Conservation (phyloP, 306 rosid species). For the Calophaca sinica region DNA sequence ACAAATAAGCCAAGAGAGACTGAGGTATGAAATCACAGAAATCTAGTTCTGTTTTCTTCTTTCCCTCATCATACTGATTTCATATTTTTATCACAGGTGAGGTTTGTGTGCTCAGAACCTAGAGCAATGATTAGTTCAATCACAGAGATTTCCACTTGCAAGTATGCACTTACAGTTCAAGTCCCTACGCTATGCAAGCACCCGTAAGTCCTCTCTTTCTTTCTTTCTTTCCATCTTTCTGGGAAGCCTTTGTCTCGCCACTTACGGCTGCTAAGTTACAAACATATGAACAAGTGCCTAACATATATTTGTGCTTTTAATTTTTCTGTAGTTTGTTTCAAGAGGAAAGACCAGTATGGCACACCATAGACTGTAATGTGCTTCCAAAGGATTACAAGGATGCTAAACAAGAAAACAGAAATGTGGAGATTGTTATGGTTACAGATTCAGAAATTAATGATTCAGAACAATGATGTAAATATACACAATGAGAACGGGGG, state of each 20-base stretch:
- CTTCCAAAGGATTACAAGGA: slow-evolving; percentile 72
- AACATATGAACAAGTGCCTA: neutral
- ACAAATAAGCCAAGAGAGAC: slow-evolving; percentile 90
- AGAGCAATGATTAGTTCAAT: slow-evolving; percentile 84
- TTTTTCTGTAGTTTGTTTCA: slow-evolving; percentile 74
- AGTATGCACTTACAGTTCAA: slow-evolving; percentile 89
- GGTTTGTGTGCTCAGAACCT: slow-evolving; percentile 94
- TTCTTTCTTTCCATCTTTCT: slow-evolving; percentile 30
- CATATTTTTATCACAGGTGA: slow-evolving; percentile 62
- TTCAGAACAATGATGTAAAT: slow-evolving; percentile 56
- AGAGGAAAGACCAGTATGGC: slow-evolving; percentile 91
- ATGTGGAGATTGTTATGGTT: slow-evolving; percentile 60
- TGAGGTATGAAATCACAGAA: slow-evolving; percentile 62
- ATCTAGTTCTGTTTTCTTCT: slow-evolving; percentile 19
- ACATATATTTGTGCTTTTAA: slow-evolving; percentile 13
- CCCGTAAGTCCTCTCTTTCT: slow-evolving; percentile 62
- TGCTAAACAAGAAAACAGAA: slow-evolving; percentile 51
- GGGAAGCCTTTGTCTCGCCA: neutral
- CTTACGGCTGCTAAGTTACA: neutral
- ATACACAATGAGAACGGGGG: neutral
- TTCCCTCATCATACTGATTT: slow-evolving; percentile 33
- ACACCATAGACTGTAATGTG: slow-evolving; percentile 78
- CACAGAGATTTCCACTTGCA: slow-evolving; percentile 96
- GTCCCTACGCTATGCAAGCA: slow-evolving; percentile 94
- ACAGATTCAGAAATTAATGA: slow-evolving; percentile 62